Base-by-base conservation (phyloP, 176 grass and related monocot genomes). In the Saccharum officinarum region DNA sequence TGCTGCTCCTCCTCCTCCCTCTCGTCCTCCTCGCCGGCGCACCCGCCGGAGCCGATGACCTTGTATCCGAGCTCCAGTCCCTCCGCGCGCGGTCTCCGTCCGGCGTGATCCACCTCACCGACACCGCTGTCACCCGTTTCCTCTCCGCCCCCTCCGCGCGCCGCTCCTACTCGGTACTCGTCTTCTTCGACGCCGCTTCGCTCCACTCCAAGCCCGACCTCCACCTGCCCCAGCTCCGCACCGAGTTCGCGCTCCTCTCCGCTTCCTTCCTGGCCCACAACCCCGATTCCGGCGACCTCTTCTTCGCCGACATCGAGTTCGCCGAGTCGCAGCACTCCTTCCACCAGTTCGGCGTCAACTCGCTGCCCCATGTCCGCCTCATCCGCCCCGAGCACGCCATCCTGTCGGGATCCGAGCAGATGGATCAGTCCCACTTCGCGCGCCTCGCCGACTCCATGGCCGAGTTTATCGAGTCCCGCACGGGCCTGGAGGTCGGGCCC, bases 221-320 rank as follows among this genome's bases (percentile, higher is more conserved):
- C 85, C 96, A 98, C 84, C 88, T 98, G 26, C 88, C 79, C 47
- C 87, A 98, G 83, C 96, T 98, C 87, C 93, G 90, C 66, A 77
- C 73, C 49, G 91, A 98, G 82, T 98, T 94, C 23, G 91, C 86
- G 46, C 87, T 98, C 78, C 86, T 98, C 22, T 93, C 95, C 37
- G 80, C 87, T 73, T 90, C 95, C 77, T 98, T 95, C 86, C 80
- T 81, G 28, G 76, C 80, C 66, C 82, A 89, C 83, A 92, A 95
- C 86, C 83, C 83, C 6, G 34, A 45, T 63, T 92, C 91, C 41
- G 80, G 81, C 64, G 87, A 74, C n/a, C 88, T 98, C 69, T 95
- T 98, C 91, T 98, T 98, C 72, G 86, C 91, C 37, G 96, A 98
- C 86, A 87, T 98, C 85, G 96, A 98, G 85, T 98, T 95, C 65